A percentile compares a stretch with the other conserved stretches of the same genome.
These are phyloP conservation scores for Aquilaria yunnanensis DNA, from an alignment of 345 rosid genomes.

Conservation along the genomic window DNA sequence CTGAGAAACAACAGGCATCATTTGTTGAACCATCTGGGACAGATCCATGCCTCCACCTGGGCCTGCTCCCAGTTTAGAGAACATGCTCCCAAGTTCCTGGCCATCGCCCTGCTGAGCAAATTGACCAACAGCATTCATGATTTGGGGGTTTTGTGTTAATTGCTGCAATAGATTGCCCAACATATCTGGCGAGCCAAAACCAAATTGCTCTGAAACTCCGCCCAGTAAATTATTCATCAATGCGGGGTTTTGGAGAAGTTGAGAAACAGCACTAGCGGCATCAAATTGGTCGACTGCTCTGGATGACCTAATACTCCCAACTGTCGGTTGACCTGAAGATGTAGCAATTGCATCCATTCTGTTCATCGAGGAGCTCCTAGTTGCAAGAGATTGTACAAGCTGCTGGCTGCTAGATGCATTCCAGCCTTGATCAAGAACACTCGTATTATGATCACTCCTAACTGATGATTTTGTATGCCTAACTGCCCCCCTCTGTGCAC, in stretches of 20 bases:
- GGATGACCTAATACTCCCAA: constrained; percentile 17
- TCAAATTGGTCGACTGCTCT: constrained; percentile 36
- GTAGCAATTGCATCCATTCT: constrained; percentile 16
- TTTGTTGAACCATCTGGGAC: constrained; percentile 80
- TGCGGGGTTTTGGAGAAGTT: constrained; percentile 60
- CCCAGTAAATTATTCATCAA: constrained; percentile 54
- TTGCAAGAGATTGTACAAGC: constrained; percentile 55
- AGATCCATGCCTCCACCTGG: constrained; percentile 64
- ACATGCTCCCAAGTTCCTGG: constrained; percentile 68
- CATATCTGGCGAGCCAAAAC: constrained; percentile 71
- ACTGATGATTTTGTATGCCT: constrained; percentile 36
- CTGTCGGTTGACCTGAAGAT: constrained; percentile 15
- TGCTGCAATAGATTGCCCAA: constrained; percentile 83
- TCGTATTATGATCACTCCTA: constrained; percentile 26
- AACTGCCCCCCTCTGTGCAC: constrained; percentile 33
- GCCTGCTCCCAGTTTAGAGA: constrained; percentile 52
- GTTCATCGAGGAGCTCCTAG: constrained; percentile 33
- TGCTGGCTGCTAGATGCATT: constrained; percentile 39
- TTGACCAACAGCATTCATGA: constrained; percentile 78
- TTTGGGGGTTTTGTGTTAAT: constrained; percentile 73
- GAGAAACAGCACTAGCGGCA: constrained; percentile 57
- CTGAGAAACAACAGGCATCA: constrained; percentile 95
- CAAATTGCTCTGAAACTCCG: constrained; percentile 69
- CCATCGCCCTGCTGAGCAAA: constrained; percentile 86
- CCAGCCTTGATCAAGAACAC: constrained; percentile 33